Evolutionary conservation across 2,329 filamentous ascomycete species (phyloP), one percentile per base, ranked within the genome.

Genomic region (Cercospora brassicicola): DNA sequence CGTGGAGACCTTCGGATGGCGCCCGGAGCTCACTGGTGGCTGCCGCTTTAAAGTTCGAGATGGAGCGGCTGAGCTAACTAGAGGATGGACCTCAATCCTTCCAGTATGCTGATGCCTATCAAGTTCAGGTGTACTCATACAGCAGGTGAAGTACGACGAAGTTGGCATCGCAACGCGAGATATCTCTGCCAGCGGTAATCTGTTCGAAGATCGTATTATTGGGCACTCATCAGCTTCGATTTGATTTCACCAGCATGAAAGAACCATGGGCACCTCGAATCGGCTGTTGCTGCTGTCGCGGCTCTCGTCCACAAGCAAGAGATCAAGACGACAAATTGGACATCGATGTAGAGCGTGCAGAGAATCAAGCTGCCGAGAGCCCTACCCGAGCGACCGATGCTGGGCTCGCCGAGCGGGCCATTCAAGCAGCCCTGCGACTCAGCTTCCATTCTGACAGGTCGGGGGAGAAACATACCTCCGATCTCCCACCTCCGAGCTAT

Each of bases 211-310:
- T n/a, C n/a, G n/a, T n/a, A n/a, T n/a, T n/a, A n/a, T n/a, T n/a
- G n/a, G n/a, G n/a, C n/a, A n/a, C n/a, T n/a, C n/a, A n/a, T n/a
- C n/a, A n/a, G n/a, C n/a, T n/a, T n/a, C n/a, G n/a, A n/a, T n/a
- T n/a, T n/a, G n/a, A n/a, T n/a, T n/a, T n/a, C n/a, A n/a, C n/a
- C n/a, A n/a, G 13, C 7, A 65, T 65, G 64, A 65, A 65, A 65
- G 56, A 65, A 39, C 64, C 64, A 33, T 65, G 64, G 64, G 31
- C 48, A 28, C 28, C 30, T 61, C 36, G 48, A 42, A 20, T 65
- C 10, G 36, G 39, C 64, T 65, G 64, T 56, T 59, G 55, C 30
- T 65, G 64, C 30, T 65, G 64, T 18, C 48, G 64, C 28, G 42
- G 39, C 15, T 8, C 59, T 51, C 15, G 26, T 5, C 5, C 26